Percentiles rank a stretch among this genome's conserved stretches.
These are phyloP conservation scores for Boletus patriciae DNA, from an alignment of 768 basidiomycete genomes.

Conservation along the genomic window DNA sequence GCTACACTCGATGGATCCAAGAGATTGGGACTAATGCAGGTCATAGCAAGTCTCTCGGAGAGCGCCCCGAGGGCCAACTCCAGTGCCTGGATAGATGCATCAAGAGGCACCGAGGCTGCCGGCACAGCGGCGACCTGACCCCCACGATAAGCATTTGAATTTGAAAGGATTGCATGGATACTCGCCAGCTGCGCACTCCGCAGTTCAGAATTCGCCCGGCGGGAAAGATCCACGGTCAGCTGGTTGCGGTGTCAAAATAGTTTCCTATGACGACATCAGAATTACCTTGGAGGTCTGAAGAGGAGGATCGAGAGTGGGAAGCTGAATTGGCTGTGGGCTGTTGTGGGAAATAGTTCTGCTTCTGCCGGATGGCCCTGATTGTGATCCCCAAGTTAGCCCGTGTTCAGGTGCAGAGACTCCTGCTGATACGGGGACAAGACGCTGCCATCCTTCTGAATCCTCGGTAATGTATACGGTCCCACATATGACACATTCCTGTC, in stretches of 20 bases:
- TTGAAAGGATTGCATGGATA: background rate
- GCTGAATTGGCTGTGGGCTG: constrained; percentile 34
- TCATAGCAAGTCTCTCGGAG: constrained; percentile 47
- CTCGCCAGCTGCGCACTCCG: constrained; percentile 20
- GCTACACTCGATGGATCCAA: constrained; percentile 53
- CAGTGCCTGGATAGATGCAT: constrained; percentile 46
- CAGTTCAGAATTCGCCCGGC: constrained; percentile 13
- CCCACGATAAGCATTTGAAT: constrained; percentile 3
- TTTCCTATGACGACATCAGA: background rate
- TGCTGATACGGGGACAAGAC: constrained; percentile 36
- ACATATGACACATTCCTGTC: constrained; percentile 79
- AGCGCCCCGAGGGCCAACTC: constrained; percentile 53
- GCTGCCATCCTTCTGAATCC: constrained; percentile 52
- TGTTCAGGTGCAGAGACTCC: constrained; percentile 4
- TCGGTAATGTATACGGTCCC: constrained; percentile 58
- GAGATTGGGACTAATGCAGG: constrained; percentile 39
- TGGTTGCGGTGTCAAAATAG: constrained; percentile 12
- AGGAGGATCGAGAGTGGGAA: constrained; percentile 35
- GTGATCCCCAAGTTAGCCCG: background rate
- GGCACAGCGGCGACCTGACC: constrained; percentile 21
- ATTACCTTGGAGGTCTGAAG: constrained; percentile 30
- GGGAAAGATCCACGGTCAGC: constrained; percentile 24
- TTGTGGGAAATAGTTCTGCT: constrained; percentile 15
- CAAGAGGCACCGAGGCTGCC: constrained; percentile 9
- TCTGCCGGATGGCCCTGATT: constrained; percentile 8